Evolutionary conservation across 2,329 filamentous ascomycete species (phyloP), one percentile per base, ranked within the genome.

Genomic region (Exophiala sideris): DNA sequence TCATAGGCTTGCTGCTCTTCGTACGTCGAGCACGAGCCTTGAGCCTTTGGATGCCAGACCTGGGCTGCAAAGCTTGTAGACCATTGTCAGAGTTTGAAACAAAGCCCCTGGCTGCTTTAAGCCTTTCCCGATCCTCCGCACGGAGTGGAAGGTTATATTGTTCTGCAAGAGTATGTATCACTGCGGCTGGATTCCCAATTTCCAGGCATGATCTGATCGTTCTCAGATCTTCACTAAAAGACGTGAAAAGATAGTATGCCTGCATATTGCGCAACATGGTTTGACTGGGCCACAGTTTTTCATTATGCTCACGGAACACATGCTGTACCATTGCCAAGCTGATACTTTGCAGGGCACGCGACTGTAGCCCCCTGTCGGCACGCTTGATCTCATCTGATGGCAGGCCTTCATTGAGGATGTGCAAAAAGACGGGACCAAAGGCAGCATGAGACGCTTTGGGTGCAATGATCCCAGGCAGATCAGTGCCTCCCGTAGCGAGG

Each of bases 181-280:
- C 33, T 11, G 48, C 39, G 9, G 48, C 52, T 10, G 46, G 42
- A 35, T 49, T 14, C 3, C 16, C 21, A 16, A 55, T 45, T 5
- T 45, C 32, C n/a, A 52, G 18, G 33, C 29, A 38, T 5, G 16
- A 11, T 7, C 39, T 18, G 20, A 58, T 48, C 3, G 40, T 52
- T 16, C 35, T 21, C 7, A 52, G 18, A 18, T 47, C n/a, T 35
- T 58, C 44, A 20, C 41, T 29, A 24, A 58, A 55, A 5, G 56
- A 45, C 10, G 56, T 58, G 32, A 54, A 58, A 9, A 58, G 49
- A 16, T 35, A 52, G 32, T 58, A 58, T 2, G 56, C 48, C 12
- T 41, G 50, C 7, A 52, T 42, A 18, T 32, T 29, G 24, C 24
- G 24, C 24, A 29, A 29, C 24, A 29, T 29, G 24, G 24, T 29